Conservation (phyloP, 441 rosid genomes). For the Cnidoscolus chayamansa region DNA sequence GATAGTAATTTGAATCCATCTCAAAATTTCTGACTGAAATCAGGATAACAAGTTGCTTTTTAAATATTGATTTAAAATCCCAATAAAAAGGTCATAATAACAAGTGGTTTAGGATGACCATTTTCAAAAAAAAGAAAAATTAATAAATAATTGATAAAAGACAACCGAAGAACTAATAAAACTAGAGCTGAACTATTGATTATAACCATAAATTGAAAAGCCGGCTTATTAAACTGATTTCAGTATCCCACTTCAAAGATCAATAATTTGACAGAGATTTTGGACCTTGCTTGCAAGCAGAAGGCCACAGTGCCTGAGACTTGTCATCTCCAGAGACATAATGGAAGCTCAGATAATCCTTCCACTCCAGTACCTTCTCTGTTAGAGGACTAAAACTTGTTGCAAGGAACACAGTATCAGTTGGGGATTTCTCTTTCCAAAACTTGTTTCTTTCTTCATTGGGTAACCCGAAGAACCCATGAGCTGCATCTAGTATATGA, state of each 20-base stretch:
- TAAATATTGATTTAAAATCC: not conserved
- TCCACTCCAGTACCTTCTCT: conserved; percentile 46
- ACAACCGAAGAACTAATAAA: not conserved
- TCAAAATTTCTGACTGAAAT: not conserved
- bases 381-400: conserved; percentile 42
- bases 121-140: too few species aligned
- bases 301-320: conserved; percentile 29
- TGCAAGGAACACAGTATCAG: conserved; percentile 36
- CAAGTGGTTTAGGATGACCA: too few species aligned
- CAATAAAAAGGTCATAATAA: not conserved
- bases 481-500: conserved; percentile 28
- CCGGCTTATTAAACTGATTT: too few species aligned
- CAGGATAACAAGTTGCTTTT: not conserved
- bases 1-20: not conserved
- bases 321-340: conserved; percentile 25
- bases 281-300: conserved; percentile 25
- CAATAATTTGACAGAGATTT: not conserved
- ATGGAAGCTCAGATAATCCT: conserved; percentile 32
- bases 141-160: not conserved
- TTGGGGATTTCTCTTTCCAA: conserved; percentile 35
- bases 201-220: not conserved
- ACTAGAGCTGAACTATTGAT: not conserved
- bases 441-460: conserved; percentile 36
- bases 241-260: too few species aligned
- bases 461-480: conserved; percentile 33